These are phyloP conservation scores for Tetrastigma voinierianum DNA, from an alignment of 164 flowering plant species.

Conservation along the genomic window DNA sequence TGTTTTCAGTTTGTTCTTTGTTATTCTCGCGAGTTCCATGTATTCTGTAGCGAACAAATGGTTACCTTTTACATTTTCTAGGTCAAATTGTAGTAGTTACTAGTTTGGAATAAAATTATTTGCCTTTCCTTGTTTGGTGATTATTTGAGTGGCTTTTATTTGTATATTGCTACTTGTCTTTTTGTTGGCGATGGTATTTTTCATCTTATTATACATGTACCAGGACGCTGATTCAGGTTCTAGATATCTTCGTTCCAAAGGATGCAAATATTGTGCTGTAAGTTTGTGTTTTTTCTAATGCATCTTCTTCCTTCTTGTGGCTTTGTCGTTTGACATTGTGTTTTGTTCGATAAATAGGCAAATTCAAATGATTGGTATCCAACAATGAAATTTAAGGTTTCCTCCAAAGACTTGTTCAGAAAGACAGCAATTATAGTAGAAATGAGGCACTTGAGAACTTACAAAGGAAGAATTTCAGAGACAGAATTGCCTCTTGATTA, in stretches of 20 bases:
- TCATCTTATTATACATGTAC: constrained; percentile 23
- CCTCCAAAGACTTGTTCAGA: constrained; percentile 42
- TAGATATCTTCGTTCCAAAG: constrained; percentile 15
- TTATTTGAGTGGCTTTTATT: too few species aligned
- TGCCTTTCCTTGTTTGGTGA: too few species aligned
- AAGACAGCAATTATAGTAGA: constrained; percentile 57
- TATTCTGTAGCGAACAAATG: too few species aligned
- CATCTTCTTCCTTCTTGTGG: background rate
- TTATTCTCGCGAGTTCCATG: too few species aligned
- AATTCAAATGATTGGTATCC: constrained; percentile 49
- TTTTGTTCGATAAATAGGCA: constrained; percentile 34
- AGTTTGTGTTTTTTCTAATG: constrained; percentile 29
- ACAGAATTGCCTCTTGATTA: constrained; percentile 60
- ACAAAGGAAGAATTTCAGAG: constrained; percentile 12
- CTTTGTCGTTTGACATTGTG: background rate
- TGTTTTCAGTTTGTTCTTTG: too few species aligned
- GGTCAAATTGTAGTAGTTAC: too few species aligned
- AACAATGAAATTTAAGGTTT: constrained; percentile 57
- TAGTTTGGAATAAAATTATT: too few species aligned
- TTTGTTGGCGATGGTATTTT: constrained; percentile 5
- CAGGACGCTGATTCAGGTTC: constrained; percentile 34
- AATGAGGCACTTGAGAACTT: constrained; percentile 44
- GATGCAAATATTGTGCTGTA: constrained; percentile 84
- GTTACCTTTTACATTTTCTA: too few species aligned
- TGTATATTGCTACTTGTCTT: background rate